Conservation (phyloP, 2,329 filamentous ascomycete genomes). For the Thermoascus crustaceus region DNA sequence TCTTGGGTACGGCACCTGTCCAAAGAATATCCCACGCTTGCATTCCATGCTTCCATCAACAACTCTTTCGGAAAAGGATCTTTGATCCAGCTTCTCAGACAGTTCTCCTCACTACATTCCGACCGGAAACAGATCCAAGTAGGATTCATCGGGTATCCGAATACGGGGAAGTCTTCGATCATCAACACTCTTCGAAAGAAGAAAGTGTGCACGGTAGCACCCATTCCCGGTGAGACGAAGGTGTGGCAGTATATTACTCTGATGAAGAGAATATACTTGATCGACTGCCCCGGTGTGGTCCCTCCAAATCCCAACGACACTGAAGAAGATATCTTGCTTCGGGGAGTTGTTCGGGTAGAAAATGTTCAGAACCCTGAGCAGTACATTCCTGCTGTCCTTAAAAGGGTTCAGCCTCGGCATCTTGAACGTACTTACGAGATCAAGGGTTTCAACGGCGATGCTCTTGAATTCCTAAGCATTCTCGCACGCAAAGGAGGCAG, state of each 20-base stretch:
- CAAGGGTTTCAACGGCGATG: slow-evolving; percentile 65
- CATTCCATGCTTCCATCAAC: slow-evolving; percentile 89
- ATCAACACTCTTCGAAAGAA: slow-evolving; percentile 95
- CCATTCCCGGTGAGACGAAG: slow-evolving; percentile 94
- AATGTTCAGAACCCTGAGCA: slow-evolving; percentile 96
- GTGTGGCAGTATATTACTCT: slow-evolving; percentile 97
- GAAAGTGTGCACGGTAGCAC: slow-evolving; percentile 86
- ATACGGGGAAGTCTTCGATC: slow-evolving; percentile 91
- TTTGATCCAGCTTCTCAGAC: slow-evolving; percentile 79
- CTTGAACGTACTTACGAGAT: slow-evolving; percentile 90
- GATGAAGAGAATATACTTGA: slow-evolving; percentile 90
- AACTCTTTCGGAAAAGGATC: slow-evolving; percentile 97
- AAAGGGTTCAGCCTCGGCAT: slow-evolving; percentile 74
- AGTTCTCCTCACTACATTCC: slow-evolving; percentile 84
- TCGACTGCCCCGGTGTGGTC: slow-evolving; percentile 94
- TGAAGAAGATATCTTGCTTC: slow-evolving; percentile 77
- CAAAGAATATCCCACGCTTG: slow-evolving; percentile 85
- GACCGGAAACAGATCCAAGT: slow-evolving; percentile 92
- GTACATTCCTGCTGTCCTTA: slow-evolving; percentile 78
- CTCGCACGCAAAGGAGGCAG: slow-evolving; percentile 81
- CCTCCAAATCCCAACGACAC: slow-evolving; percentile 78
- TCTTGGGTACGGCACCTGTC: slow-evolving; percentile 84
- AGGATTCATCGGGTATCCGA: slow-evolving; percentile 82
- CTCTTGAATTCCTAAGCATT: slow-evolving; percentile 76
- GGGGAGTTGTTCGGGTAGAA: slow-evolving; percentile 87